phyloP scores from a whole-genome alignment of 805 yeast species.

The Yarrowia bubula region DNA sequence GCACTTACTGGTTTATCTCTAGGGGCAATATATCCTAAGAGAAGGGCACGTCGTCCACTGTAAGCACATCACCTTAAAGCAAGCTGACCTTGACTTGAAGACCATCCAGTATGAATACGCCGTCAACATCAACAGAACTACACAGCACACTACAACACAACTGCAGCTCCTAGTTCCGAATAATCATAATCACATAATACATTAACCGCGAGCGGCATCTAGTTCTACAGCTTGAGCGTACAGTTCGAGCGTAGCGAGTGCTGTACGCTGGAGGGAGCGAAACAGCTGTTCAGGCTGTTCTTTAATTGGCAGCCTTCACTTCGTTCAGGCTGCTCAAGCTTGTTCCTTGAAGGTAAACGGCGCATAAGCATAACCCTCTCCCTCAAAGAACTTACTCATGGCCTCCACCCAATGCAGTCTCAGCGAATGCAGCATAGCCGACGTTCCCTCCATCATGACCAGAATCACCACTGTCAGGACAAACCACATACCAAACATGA shows the following conservation, averaged over 20 bases:
- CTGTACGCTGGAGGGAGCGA: too few relatives aligned
- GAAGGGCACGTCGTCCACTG: too few relatives aligned
- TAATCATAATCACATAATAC: neutral
- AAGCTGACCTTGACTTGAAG: too few relatives aligned
- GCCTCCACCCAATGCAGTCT: slow-evolving; percentile 99
- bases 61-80: too few relatives aligned
- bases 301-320: too few relatives aligned
- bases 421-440: slow-evolving; percentile 96
- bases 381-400: slow-evolving; percentile 96
- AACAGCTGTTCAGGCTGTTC: too few relatives aligned
- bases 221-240: slow-evolving; percentile 2
- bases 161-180: too few relatives aligned
- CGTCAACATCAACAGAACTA: too few relatives aligned
- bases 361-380: slow-evolving; percentile 87
- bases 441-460: slow-evolving; percentile 97
- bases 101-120: too few relatives aligned
- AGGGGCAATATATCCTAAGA: too few relatives aligned
- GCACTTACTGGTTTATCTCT: too few relatives aligned
- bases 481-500: slow-evolving; percentile 93
- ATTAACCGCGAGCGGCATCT: neutral
- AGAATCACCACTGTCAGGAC: slow-evolving; percentile 83
- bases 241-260: neutral
- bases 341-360: slow-evolving; percentile 60
- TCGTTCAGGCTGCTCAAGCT: neutral
- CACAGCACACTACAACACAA: too few relatives aligned